Evolutionary conservation across 805 yeast genomes (phyloP).

Genomic region (Priceomyces medius): DNA sequence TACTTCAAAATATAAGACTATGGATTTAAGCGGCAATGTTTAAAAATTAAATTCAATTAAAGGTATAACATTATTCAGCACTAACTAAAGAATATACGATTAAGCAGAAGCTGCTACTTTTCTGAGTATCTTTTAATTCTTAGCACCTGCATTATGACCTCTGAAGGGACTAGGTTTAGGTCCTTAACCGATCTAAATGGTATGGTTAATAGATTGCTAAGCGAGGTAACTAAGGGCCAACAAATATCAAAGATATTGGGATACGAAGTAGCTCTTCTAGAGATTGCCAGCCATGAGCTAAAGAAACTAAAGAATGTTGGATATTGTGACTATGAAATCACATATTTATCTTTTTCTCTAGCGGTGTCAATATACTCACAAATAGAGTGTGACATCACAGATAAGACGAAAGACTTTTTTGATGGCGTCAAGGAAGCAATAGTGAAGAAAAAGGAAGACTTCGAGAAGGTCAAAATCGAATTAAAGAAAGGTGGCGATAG

Average conservation of each 20-base stretch:
- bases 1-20: too few species aligned
- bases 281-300: slow-evolving; percentile 32
- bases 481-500: not conserved
- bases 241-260: slow-evolving; percentile 20
- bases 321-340: slow-evolving; percentile 39
- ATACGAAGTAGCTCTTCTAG: slow-evolving; percentile 32
- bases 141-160: slow-evolving; percentile 2
- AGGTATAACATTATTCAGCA: not conserved
- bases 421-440: slow-evolving; percentile 17
- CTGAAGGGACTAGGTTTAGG: slow-evolving; percentile 3
- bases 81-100: not conserved
- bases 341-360: slow-evolving; percentile 25
- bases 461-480: slow-evolving; percentile 7
- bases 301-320: slow-evolving; percentile 26
- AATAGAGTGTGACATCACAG: slow-evolving; percentile 6
- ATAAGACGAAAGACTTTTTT: slow-evolving; percentile 17
- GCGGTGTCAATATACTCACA: slow-evolving; percentile 14
- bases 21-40: not conserved
- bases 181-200: slow-evolving; percentile 1
- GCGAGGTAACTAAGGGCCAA: slow-evolving; percentile 9
- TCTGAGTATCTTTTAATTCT: not conserved
- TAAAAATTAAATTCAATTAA: not conserved
- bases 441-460: slow-evolving; percentile 11
- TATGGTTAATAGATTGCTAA: slow-evolving; percentile 7
- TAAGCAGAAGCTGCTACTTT: not conserved